phyloP scores from a whole-genome alignment of 345 rosid genomes.

The Gossypium mustelinum region DNA sequence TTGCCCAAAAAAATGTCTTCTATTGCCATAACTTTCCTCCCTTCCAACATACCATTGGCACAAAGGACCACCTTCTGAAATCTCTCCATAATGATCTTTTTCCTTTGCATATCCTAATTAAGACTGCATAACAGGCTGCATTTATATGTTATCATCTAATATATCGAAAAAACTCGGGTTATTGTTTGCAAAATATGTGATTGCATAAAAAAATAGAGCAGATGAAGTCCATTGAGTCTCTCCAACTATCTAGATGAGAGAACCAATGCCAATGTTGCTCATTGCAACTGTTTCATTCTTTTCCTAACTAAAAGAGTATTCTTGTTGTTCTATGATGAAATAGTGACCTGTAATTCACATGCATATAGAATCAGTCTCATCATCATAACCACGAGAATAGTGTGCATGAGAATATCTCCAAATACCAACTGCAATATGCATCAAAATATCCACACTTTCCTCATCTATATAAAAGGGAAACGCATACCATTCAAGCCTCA shows the following conservation, averaged over 20 bases:
- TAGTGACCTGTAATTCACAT: slow-evolving; percentile 15
- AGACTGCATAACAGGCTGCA: not conserved
- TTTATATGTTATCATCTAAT: not conserved
- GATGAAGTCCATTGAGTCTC: not conserved
- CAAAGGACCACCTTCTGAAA: slow-evolving; percentile 22
- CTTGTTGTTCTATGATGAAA: slow-evolving; percentile 19
- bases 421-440: not conserved
- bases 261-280: not conserved
- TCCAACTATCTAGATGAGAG: not conserved
- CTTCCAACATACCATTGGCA: slow-evolving; percentile 14
- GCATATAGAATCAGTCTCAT: not conserved
- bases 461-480: slow-evolving; percentile 19
- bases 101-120: not conserved
- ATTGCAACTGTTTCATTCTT: not conserved
- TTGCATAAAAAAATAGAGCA: not conserved
- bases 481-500: not conserved
- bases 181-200: not conserved
- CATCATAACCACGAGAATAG: slow-evolving; percentile 19
- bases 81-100: not conserved
- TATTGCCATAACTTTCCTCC: slow-evolving; percentile 15
- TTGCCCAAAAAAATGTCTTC: slow-evolving; percentile 25
- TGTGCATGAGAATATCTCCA: slow-evolving; percentile 8
- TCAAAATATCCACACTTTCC: not conserved
- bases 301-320: slow-evolving; percentile 25
- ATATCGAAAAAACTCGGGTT: not conserved